Conservation (phyloP, 805 yeast genomes). For the Cyberlindnera mrakii region DNA sequence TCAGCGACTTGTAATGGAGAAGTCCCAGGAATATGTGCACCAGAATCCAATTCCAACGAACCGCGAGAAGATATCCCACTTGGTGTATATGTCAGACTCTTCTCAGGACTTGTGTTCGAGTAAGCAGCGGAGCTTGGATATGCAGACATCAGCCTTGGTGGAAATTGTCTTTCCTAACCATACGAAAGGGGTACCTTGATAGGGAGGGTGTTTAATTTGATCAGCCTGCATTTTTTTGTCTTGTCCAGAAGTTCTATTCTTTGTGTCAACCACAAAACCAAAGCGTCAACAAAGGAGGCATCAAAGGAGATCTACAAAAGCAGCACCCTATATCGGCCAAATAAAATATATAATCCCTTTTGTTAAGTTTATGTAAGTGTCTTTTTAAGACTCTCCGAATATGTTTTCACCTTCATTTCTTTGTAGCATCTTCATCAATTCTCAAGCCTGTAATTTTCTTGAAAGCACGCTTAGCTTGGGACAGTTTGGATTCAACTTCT, state of each 20-base stretch:
- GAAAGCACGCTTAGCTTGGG: slow-evolving; percentile 26
- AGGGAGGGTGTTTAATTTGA: no score
- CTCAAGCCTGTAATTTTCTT: slow-evolving; percentile 58
- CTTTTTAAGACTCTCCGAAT: not conserved
- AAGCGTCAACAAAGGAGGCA: no score
- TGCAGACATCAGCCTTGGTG: not conserved
- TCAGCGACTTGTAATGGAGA: not conserved
- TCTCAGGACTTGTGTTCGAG: not conserved
- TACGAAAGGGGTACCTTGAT: no score
- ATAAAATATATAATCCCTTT: not conserved
- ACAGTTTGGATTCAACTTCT: slow-evolving; percentile 23
- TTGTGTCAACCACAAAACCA: no score
- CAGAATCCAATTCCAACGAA: slow-evolving; percentile 1
- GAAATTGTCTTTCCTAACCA: no score
- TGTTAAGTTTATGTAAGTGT: not conserved
- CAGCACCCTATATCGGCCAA: not conserved
- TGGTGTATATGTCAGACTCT: slow-evolving; percentile 1
- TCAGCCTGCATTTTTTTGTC: no score
- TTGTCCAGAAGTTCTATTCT: no score
- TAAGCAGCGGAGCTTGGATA: not conserved
- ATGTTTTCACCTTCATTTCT: slow-evolving; percentile 26
- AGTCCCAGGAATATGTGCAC: not conserved
- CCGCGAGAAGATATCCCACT: slow-evolving; percentile 15
- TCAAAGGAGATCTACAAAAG: no score
- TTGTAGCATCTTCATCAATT: slow-evolving; percentile 55